These are phyloP conservation scores for Mucor ambiguus DNA, from an alignment of 371 early-diverging fungal genomes.

Conservation along the genomic window DNA sequence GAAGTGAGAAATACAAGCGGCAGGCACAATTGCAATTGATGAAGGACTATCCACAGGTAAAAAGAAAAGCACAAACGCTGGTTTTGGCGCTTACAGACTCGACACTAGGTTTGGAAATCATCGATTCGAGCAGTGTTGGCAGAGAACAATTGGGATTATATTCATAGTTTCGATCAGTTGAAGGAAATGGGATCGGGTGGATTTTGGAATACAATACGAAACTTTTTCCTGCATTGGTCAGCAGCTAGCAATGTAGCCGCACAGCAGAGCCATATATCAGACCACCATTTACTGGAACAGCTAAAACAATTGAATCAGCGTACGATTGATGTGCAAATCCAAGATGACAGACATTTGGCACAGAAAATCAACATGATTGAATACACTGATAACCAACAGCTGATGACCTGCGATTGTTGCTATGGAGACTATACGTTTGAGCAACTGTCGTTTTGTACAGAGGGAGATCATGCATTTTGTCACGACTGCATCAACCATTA, in stretches of 20 bases:
- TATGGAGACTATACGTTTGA: constrained; percentile 58
- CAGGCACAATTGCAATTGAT: constrained; percentile 38
- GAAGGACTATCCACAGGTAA: constrained; percentile 47
- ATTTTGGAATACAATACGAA: constrained; percentile 42
- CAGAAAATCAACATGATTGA: constrained; percentile 41
- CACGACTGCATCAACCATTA: constrained; percentile 45
- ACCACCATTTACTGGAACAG: constrained; percentile 32
- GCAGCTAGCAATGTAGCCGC: neutral
- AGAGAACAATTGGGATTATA: constrained; percentile 59
- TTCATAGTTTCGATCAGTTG: constrained; percentile 42
- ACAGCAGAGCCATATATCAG: neutral
- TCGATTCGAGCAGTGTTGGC: constrained; percentile 59
- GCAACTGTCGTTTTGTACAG: constrained; percentile 49
- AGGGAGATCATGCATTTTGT: constrained; percentile 60
- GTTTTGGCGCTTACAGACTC: neutral
- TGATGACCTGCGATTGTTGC: constrained; percentile 62
- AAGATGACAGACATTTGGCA: constrained; percentile 37
- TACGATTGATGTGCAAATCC: constrained; percentile 20
- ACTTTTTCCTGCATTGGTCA: constrained; percentile 45
- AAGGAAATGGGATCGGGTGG: constrained; percentile 45
- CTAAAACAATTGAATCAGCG: constrained; percentile 26
- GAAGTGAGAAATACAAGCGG: constrained; percentile 36
- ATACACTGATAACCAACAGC: constrained; percentile 38
- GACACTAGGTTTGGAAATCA: constrained; percentile 47
- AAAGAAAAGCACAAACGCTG: neutral